A percentile compares a stretch with the other conserved stretches of the same genome.
Conservation (phyloP, 2,329 filamentous ascomycete species). For the Colletotrichum navitas region DNA sequence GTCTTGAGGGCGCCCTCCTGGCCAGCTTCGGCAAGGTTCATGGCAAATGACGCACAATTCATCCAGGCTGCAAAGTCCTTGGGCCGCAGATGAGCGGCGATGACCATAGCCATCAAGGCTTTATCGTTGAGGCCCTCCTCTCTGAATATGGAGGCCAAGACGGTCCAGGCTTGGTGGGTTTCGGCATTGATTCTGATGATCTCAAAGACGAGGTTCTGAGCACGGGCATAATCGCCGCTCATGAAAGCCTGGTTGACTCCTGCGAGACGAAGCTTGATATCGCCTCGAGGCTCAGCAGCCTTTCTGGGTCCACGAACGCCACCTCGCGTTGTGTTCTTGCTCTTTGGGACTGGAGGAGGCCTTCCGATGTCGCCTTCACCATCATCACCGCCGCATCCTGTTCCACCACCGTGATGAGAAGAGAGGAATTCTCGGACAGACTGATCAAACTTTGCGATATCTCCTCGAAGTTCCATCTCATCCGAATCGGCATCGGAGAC, state of each 20-base stretch:
- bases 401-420: constrained; percentile 50
- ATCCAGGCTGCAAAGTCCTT: constrained; percentile 73
- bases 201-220: constrained; percentile 70
- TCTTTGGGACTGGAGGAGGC: constrained; percentile 45
- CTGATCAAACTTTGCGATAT: constrained; percentile 59
- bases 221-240: constrained; percentile 69
- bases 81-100: constrained; percentile 72
- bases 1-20: constrained; percentile 65
- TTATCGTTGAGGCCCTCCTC: constrained; percentile 70
- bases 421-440: constrained; percentile 57
- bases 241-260: constrained; percentile 78
- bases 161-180: constrained; percentile 74
- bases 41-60: constrained; percentile 67
- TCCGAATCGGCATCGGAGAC: constrained; percentile 60
- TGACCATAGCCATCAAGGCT: constrained; percentile 70
- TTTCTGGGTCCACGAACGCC: constrained; percentile 63
- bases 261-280: constrained; percentile 77
- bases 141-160: constrained; percentile 71
- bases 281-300: constrained; percentile 75
- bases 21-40: constrained; percentile 61
- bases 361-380: constrained; percentile 26
- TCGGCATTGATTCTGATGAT: constrained; percentile 78
- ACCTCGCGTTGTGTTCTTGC: constrained; percentile 42
- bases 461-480: constrained; percentile 57
- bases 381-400: constrained; percentile 8